Percentiles rank a stretch among this genome's conserved stretches.
Conservation (phyloP, 1,284 basidiomycete genomes). For the Microbotryum violaceum region DNA sequence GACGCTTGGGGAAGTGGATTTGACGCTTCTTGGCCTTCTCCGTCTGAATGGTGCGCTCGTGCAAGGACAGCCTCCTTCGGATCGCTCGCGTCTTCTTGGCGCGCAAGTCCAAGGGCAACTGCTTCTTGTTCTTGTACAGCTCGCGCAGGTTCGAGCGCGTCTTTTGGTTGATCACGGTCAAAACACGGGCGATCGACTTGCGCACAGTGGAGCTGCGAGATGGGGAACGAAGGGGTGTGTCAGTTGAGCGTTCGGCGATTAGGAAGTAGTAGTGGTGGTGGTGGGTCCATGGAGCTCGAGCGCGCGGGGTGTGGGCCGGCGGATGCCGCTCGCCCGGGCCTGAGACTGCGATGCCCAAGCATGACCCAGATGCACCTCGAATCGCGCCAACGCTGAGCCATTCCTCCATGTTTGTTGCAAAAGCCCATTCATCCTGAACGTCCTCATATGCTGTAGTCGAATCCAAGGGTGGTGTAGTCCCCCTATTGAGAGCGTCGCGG, state of each 20-base stretch:
- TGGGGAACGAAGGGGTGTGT: neutral
- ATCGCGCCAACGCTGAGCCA: too few species aligned
- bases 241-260: neutral
- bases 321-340: neutral
- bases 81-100: slow-evolving; percentile 98
- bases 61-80: slow-evolving; percentile 85
- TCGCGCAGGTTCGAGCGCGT: slow-evolving; percentile 92
- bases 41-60: slow-evolving; percentile 74
- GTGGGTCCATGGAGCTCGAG: neutral
- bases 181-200: slow-evolving; percentile 96
- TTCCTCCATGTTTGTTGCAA: too few species aligned
- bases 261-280: slow-evolving; percentile 4
- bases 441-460: too few species aligned
- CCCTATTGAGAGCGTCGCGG: too few species aligned
- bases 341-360: too few species aligned
- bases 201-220: slow-evolving; percentile 76
- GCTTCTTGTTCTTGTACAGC: slow-evolving; percentile 97
- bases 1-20: slow-evolving; percentile 68
- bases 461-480: too few species aligned
- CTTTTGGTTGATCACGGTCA: slow-evolving; percentile 99
- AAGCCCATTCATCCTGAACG: too few species aligned
- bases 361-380: too few species aligned
- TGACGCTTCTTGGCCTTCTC: slow-evolving; percentile 88
- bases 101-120: slow-evolving; percentile 93
- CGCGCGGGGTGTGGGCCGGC: neutral